Base-by-base conservation (phyloP, 306 rosid species). In the Quercus mongolica region DNA sequence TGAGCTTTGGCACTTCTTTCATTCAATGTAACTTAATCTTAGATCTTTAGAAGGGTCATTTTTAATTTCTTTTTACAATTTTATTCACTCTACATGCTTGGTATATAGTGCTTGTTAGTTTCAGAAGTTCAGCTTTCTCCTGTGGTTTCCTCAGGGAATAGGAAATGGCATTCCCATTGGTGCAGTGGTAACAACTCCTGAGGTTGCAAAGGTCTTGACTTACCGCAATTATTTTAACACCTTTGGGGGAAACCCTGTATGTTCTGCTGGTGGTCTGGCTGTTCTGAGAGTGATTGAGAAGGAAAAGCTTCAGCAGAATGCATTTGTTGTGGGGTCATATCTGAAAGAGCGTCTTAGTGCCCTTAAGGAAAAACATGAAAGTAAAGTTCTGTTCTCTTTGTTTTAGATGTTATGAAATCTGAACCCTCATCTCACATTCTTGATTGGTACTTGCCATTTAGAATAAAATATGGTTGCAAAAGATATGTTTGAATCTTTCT, bases 101-200 rank as follows among this genome's bases (percentile, higher is more conserved):
- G 25, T 65, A 28, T 65, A 12, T n/a, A 65, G n/a, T 65, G 49
- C 49, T 3, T 33, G 12, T 33, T 65, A 19, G 56, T 74, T 31
- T 79, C 75, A 76, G 30, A 35, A 64, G 44, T 69, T 84, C 59
- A 56, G 69, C 21, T 46, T 65, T 73, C 55, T 64, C 65, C 64
- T 70, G 56, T 73, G 71, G 41, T 74, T 71, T 6, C 73, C 28
- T 76, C 79, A 87, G 84, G 90, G 90, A 81, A 87, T 87, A 56
- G 90, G 90, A 68, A 87, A 87, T 33, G 88, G 84, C 13, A 75
- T 81, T 17, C 90, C 90, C 19, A 81, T 87, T 73, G 88, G 90
- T 54, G 90, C 86, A 13, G 84, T 87, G 54, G 72, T 87, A 21
- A 87, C 90, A 63, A 84, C 90, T 73, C 88, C 79, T 68, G 74